These are phyloP conservation scores for Nitzschia inconspicua DNA, from an alignment of 108 stramenopile species.

Conservation along the genomic window DNA sequence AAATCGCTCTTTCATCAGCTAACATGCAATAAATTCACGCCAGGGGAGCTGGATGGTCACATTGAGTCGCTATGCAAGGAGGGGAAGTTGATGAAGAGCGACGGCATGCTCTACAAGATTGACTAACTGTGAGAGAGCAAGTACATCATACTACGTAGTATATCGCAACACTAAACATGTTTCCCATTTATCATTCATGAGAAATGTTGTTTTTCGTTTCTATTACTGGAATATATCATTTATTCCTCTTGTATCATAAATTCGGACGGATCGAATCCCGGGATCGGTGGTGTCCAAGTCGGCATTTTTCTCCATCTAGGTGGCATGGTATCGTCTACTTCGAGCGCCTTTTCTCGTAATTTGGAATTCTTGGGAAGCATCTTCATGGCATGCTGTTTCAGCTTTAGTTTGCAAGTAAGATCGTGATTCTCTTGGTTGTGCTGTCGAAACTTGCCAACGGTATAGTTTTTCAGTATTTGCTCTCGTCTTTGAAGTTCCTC, in stretches of 20 bases:
- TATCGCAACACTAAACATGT: too few relatives aligned
- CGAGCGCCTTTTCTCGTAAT: slow-evolving; percentile 54
- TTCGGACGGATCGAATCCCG: slow-evolving; percentile 56
- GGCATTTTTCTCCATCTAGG: slow-evolving; percentile 60
- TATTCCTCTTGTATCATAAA: slow-evolving; percentile 46
- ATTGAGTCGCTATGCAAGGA: slow-evolving; percentile 11
- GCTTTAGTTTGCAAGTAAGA: slow-evolving; percentile 65
- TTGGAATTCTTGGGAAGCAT: slow-evolving; percentile 67
- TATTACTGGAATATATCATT: too few relatives aligned
- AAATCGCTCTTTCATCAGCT: background rate
- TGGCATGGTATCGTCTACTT: slow-evolving; percentile 42
- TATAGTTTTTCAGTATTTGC: slow-evolving; percentile 62
- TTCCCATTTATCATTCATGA: too few relatives aligned
- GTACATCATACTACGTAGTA: too few relatives aligned
- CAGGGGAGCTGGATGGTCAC: slow-evolving; percentile 7
- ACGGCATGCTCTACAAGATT: slow-evolving; percentile 22
- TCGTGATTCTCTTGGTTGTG: slow-evolving; percentile 80
- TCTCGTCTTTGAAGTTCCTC: slow-evolving; percentile 70
- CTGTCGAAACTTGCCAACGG: slow-evolving; percentile 66
- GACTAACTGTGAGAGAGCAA: too few relatives aligned
- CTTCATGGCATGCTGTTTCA: slow-evolving; percentile 71
- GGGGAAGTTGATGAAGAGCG: slow-evolving; percentile 34
- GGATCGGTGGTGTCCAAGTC: slow-evolving; percentile 70
- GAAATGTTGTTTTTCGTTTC: too few relatives aligned
- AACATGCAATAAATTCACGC: slow-evolving; percentile 5